Conservation (phyloP, 2,329 filamentous ascomycete genomes). For the Pseudodiploospora longispora region DNA sequence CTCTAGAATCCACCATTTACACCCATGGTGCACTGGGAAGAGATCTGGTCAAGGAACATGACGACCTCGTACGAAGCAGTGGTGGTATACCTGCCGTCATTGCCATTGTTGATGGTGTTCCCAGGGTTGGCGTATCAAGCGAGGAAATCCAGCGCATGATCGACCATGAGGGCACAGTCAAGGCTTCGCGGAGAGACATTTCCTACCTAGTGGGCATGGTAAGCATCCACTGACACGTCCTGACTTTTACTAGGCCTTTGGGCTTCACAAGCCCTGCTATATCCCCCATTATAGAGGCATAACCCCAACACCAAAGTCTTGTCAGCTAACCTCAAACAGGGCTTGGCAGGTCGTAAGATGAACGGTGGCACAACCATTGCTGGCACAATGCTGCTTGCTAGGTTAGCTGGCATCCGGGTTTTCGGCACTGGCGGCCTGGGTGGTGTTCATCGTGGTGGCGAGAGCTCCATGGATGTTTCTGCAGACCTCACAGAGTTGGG, state of each 20-base stretch:
- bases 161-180: slow-evolving; percentile 58
- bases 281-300: not conserved
- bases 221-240: slow-evolving; percentile 20
- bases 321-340: slow-evolving; percentile 29
- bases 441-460: slow-evolving; percentile 84
- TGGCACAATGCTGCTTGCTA: slow-evolving; percentile 84
- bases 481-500: slow-evolving; percentile 93
- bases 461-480: slow-evolving; percentile 84
- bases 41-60: slow-evolving; percentile 66
- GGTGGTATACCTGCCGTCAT: slow-evolving; percentile 87
- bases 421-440: slow-evolving; percentile 94
- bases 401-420: slow-evolving; percentile 78
- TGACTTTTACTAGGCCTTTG: not conserved
- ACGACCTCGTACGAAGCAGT: slow-evolving; percentile 70
- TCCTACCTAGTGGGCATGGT: slow-evolving; percentile 73
- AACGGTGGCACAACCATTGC: slow-evolving; percentile 91
- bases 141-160: slow-evolving; percentile 70
- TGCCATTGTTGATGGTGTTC: slow-evolving; percentile 75
- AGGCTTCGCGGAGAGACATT: slow-evolving; percentile 82
- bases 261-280: not conserved
- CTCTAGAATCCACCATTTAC: slow-evolving; percentile 93
- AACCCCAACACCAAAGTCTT: not conserved
- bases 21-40: slow-evolving; percentile 85
- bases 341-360: slow-evolving; percentile 56
- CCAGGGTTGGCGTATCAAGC: slow-evolving; percentile 66